Conservation (phyloP, 192 early-diverging fungal genomes). For the Podila epigama region DNA sequence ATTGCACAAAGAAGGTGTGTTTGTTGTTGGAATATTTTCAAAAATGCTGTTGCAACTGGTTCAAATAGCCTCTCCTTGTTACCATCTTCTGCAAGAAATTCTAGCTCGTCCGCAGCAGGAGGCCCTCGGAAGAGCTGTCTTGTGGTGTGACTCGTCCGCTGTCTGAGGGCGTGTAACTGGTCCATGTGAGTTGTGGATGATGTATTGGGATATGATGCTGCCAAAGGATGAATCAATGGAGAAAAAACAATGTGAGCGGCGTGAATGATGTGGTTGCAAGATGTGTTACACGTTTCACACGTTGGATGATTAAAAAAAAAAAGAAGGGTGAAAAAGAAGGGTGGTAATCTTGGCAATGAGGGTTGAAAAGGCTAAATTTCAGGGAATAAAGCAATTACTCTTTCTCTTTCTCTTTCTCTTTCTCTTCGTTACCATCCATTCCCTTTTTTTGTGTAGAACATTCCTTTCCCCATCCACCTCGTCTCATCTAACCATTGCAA, state of each 20-base stretch:
- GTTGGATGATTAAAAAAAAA: too few species aligned
- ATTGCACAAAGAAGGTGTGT: neutral
- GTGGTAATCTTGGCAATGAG: too few species aligned
- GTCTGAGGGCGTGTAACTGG: slow-evolving; percentile 13
- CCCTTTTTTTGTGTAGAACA: neutral
- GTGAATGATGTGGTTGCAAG: neutral
- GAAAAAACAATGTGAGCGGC: neutral
- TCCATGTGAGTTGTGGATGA: too few species aligned
- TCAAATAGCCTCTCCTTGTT: neutral
- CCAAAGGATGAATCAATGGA: neutral
- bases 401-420: neutral
- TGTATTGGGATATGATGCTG: neutral
- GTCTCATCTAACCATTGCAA: neutral
- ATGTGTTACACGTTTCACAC: too few species aligned
- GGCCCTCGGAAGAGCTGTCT: slow-evolving; percentile 17
- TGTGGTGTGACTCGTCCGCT: slow-evolving; percentile 10
- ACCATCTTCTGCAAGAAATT: slow-evolving; percentile 41
- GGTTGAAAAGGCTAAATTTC: too few species aligned
- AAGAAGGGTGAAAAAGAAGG: too few species aligned
- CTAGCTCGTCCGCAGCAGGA: neutral
- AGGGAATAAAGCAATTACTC: neutral
- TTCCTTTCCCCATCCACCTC: neutral
- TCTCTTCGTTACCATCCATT: neutral
- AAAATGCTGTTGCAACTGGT: neutral
- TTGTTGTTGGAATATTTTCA: neutral